Evolutionary conservation across 2,329 filamentous ascomycete genomes (phyloP).

Genomic region (Chaetomiaceae sp.): DNA sequence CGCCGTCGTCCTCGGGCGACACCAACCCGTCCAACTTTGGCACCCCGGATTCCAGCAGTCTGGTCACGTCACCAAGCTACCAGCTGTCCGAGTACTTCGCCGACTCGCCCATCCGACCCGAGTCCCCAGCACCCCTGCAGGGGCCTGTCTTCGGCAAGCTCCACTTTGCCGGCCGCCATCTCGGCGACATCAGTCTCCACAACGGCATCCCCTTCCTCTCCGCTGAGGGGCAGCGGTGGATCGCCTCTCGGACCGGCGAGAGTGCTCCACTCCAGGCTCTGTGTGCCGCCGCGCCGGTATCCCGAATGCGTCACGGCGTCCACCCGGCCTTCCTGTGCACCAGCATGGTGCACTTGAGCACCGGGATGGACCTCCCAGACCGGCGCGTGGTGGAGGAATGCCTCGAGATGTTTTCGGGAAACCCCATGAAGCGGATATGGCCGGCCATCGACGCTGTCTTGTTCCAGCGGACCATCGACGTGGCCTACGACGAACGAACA

Average conservation of each 20-base stretch:
- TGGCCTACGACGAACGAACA: conserved; percentile 38
- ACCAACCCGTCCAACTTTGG: background rate
- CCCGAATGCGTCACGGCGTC: background rate
- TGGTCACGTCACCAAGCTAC: background rate
- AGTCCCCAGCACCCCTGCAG: background rate
- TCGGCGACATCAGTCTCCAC: conserved; percentile 44
- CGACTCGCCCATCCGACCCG: conserved; percentile 2
- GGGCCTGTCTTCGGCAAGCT: conserved; percentile 33
- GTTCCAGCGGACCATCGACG: conserved; percentile 42
- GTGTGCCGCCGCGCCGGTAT: conserved; percentile 9
- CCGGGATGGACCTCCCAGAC: conserved; percentile 33
- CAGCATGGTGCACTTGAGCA: background rate
- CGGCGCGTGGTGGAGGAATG: conserved; percentile 28
- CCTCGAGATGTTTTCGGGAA: conserved; percentile 31
- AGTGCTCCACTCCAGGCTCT: conserved; percentile 30
- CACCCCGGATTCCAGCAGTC: background rate
- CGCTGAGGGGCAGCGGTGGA: conserved; percentile 44
- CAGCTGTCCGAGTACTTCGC: conserved; percentile 7
- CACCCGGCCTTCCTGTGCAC: conserved; percentile 17
- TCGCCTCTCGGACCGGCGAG: conserved; percentile 42
- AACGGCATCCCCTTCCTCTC: conserved; percentile 49
- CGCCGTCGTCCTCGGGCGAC: conserved; percentile 1
- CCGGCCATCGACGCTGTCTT: conserved; percentile 45
- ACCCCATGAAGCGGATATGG: conserved; percentile 42
- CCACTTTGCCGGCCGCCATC: conserved; percentile 44